Base-by-base conservation (phyloP, 371 early-diverging fungal species). In the Mucor ambiguus region DNA sequence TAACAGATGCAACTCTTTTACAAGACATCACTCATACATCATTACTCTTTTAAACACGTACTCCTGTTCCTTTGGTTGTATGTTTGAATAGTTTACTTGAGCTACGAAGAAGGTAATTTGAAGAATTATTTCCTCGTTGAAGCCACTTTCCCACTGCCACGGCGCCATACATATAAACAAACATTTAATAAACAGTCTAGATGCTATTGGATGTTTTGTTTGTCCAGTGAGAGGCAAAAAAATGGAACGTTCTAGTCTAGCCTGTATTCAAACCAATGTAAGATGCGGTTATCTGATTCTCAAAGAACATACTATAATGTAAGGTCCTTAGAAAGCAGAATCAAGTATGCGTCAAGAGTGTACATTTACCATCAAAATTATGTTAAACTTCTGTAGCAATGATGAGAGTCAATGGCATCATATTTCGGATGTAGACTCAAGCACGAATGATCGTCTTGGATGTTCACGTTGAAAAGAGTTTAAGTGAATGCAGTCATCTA, bases 1-100 rank as follows among this genome's bases (percentile, higher is more conserved):
- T 28, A 35, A 12, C 12, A 12, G 20, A 56, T 18, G 56, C 33
- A 32, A 33, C 52, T 52, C 52, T 52, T 52, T 52, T 26, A 56
- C 56, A 55, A 55, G 56, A 55, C 56, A 56, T 56, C 56, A 56
- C 56, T 33, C 33, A 56, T 56, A 56, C 56, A 56, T 56, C 56
- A 56, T 56, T 52, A 16, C 52, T 6, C 16, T 16, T 9, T 52
- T 52, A 3, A 52, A 16, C 16, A 52, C 24, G 52, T 16, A 52
- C 28, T 46, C 22, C 22, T 46, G n/a, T 1, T 46, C 11, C 10
- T 46, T 46, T 46, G 22, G 46, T 24, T 9, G 11, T 22, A 8
- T 5, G 10, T 20, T 46, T 22, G 7, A 5, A 20, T 22, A 41
- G 18, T 2, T 18, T 41, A 0, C 4, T 18, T 18, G 14, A 18